Evolutionary conservation across 2,329 filamentous ascomycete species (phyloP).

Genomic region (Teratosphaeria zuluensis): DNA sequence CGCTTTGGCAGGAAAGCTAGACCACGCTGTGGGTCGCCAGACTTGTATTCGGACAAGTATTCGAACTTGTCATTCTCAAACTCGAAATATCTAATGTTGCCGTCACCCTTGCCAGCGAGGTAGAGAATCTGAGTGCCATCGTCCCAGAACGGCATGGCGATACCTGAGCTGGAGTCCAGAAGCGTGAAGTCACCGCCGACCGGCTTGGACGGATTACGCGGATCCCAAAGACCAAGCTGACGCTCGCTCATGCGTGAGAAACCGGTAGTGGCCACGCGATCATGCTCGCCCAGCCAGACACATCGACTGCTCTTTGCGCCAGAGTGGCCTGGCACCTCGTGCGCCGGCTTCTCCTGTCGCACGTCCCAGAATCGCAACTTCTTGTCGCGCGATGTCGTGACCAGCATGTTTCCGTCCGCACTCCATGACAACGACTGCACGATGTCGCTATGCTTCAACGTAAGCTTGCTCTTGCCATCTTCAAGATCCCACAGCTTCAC

Average conservation of each 20-base stretch:
- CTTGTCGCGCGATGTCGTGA: constrained; percentile 95
- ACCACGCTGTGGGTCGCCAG: constrained; percentile 86
- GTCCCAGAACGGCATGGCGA: constrained; percentile 99
- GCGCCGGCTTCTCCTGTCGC: constrained; percentile 76
- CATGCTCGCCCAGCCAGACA: constrained; percentile 95
- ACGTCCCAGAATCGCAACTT: constrained; percentile 97
- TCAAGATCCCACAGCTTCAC: constrained; percentile 94
- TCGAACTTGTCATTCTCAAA: constrained; percentile 99
- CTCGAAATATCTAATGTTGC: constrained; percentile 98
- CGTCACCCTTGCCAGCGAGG: constrained; percentile 94
- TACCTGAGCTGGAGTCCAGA: constrained; percentile 90
- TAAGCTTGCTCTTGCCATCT: constrained; percentile 62
- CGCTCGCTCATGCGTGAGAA: constrained; percentile 98
- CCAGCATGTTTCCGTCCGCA: constrained; percentile 73
- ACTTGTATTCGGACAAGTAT: constrained; percentile 94
- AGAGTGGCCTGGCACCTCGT: constrained; percentile 75
- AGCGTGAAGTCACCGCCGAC: constrained; percentile 75
- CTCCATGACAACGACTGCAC: constrained; percentile 96
- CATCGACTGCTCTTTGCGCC: constrained; percentile 96
- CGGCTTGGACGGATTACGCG: constrained; percentile 66
- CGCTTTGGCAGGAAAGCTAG: constrained; percentile 91
- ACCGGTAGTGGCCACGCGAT: constrained; percentile 89
- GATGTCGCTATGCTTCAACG: constrained; percentile 79
- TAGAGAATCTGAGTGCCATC: constrained; percentile 93
- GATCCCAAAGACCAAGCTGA: constrained; percentile 92